Evolutionary conservation across 2,329 filamentous ascomycete species (phyloP).

Genomic region (Podosphaera xanthii): DNA sequence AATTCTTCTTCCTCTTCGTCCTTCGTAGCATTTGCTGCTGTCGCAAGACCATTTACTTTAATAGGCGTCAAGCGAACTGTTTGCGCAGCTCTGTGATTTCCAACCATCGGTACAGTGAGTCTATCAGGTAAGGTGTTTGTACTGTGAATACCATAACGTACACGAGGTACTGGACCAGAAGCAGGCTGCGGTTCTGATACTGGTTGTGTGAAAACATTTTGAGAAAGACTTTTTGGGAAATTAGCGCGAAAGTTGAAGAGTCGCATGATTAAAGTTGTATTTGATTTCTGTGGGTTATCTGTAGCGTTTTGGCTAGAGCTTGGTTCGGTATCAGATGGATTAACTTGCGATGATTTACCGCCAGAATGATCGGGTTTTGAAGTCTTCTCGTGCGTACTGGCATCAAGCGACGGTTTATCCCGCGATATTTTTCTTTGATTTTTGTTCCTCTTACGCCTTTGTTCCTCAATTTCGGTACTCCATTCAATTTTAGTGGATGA

Average conservation of each 20-base stretch:
- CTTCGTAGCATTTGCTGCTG: conserved; percentile 8
- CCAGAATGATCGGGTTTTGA: background rate
- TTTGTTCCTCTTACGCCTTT: background rate
- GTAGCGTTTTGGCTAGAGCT: background rate
- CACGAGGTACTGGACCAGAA: conserved; percentile 23
- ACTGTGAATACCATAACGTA: conserved; percentile 42
- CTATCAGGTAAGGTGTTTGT: conserved; percentile 54
- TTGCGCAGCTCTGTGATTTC: conserved; percentile 2
- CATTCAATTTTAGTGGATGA: background rate
- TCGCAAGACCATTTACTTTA: conserved; percentile 10
- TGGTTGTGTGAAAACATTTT: conserved; percentile 41
- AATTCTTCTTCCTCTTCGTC: conserved; percentile 18
- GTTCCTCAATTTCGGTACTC: background rate
- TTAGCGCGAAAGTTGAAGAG: conserved; percentile 33
- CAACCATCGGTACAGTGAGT: conserved; percentile 17
- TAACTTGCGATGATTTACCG: background rate
- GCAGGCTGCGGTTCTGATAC: conserved; percentile 13
- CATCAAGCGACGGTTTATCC: background rate
- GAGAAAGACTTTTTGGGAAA: conserved; percentile 42
- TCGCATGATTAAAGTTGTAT: conserved; percentile 32
- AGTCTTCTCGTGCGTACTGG: background rate
- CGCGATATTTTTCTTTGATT: background rate
- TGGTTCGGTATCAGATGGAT: background rate
- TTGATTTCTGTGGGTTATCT: conserved; percentile 4
- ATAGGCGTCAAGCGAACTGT: conserved; percentile 2